Evolutionary conservation across 495 filamentous ascomycete species (phyloP).

Genomic region (Trichoderma asperelloides): DNA sequence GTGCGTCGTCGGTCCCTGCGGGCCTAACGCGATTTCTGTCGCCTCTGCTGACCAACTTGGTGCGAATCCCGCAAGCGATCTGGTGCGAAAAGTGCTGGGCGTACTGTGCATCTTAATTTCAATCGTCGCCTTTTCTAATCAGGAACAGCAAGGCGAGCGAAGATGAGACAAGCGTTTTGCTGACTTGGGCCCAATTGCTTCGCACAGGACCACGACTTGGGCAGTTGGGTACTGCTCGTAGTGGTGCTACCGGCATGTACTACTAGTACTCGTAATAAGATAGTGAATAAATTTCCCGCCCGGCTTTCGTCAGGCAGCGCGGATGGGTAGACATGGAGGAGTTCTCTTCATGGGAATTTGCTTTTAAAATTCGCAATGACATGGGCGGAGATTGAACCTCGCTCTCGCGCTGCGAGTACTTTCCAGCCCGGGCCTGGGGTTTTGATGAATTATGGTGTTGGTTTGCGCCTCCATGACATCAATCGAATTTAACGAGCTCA

Average conservation of each 20-base stretch:
- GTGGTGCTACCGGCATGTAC: no score
- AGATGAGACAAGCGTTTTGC: not conserved
- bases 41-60: not conserved
- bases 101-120: not conserved
- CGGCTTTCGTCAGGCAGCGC: no score
- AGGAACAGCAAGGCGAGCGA: not conserved
- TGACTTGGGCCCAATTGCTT: not conserved
- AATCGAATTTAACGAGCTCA: no score
- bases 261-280: no score
- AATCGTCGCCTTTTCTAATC: not conserved
- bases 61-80: constrained; percentile 1
- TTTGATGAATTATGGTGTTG: not conserved
- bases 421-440: not conserved
- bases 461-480: no score
- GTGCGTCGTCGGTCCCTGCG: not conserved
- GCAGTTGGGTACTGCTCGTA: not conserved
- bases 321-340: not conserved
- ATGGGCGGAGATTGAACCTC: not conserved
- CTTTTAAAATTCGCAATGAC: not conserved
- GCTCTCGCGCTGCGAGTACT: not conserved
- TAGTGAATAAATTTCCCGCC: no score
- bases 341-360: not conserved
- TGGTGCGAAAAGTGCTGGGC: not conserved
- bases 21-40: not conserved
- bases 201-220: not conserved